phyloP scores from a whole-genome alignment of 2,329 filamentous ascomycete genomes.

The Epicoccum nigrum region DNA sequence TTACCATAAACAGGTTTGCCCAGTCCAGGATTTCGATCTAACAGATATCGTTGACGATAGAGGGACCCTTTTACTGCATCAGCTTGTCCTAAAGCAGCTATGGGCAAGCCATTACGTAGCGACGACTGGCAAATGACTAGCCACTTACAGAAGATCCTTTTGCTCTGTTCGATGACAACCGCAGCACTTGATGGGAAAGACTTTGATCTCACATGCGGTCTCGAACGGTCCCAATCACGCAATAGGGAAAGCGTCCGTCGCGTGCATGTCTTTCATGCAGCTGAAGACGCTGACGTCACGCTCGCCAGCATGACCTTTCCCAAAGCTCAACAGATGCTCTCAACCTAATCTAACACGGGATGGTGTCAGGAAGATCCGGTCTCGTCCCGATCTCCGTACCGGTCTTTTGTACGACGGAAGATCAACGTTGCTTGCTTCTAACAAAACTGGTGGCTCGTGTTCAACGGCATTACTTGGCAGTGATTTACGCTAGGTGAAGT shows the following conservation, averaged over 20 bases:
- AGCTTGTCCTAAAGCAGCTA: conserved; percentile 4
- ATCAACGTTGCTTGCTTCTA: not conserved
- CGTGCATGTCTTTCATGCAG: too few species aligned
- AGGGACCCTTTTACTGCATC: conserved; percentile 1
- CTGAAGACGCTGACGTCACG: not conserved
- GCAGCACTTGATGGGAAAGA: not conserved
- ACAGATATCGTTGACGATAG: conserved; percentile 6
- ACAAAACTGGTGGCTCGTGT: not conserved
- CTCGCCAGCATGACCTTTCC: not conserved
- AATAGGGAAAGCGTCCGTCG: not conserved
- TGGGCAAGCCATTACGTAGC: not conserved
- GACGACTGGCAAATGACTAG: too few species aligned
- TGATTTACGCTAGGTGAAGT: too few species aligned
- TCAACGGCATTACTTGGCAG: not conserved
- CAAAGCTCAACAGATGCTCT: not conserved
- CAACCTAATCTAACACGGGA: not conserved
- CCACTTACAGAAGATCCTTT: not conserved
- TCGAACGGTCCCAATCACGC: not conserved
- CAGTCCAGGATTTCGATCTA: not conserved
- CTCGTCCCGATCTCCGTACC: not conserved
- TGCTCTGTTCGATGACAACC: not conserved
- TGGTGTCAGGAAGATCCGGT: not conserved
- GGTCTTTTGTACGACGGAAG: not conserved
- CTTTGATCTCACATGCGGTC: not conserved
- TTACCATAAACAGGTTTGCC: conserved; percentile 2